Evolutionary conservation across 2,329 filamentous ascomycete species (phyloP), one percentile per base, ranked within the genome.

Genomic region (Aureobasidium sp.): DNA sequence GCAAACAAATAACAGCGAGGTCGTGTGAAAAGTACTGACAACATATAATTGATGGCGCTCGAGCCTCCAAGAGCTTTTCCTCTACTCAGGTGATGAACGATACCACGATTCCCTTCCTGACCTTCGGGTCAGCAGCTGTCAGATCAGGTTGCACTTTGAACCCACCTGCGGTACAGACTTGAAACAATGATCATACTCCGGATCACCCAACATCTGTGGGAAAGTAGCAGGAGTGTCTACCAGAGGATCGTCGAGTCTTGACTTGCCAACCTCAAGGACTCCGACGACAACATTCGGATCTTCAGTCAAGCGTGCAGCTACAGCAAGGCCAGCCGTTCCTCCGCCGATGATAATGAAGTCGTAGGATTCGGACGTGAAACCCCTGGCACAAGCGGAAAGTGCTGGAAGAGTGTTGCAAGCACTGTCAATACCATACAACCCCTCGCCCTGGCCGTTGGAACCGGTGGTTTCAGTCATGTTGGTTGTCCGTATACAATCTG

Each of bases 41-140:
- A 40, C 63, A 64, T 64, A 29, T 64, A 64, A 59, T 77, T 77
- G 56, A 77, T 72, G 0, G 70, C 70, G 15, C 69, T 73, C 15
- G 68, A 71, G 1, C 76, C 76, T 14, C 75, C 75, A 1, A 77
- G 64, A 2, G 68, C 67, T 58, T 70, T 72, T 8, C 74, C 75
- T 27, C 73, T 65, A 5, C 60, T 57, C 14, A 71, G 68, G 11
- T 69, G 66, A n/a, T 63, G 58, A 22, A 68, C 63, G 7, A 24
- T 53, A 15, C 66, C 52, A 29, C 64, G 60, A 54, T 67, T 62
- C 5, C 42, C 48, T 48, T 61, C 22, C 44, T 60, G 2, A 9
- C 4, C 1, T 8, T 2, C 8, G 5, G 8, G 44, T 50, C 17
- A 60, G 19, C 17, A n/a, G 8, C 5, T 11, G 19, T 58, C 19